Conservation (phyloP, 1,284 basidiomycete species). For the Ganoderma boninense region DNA sequence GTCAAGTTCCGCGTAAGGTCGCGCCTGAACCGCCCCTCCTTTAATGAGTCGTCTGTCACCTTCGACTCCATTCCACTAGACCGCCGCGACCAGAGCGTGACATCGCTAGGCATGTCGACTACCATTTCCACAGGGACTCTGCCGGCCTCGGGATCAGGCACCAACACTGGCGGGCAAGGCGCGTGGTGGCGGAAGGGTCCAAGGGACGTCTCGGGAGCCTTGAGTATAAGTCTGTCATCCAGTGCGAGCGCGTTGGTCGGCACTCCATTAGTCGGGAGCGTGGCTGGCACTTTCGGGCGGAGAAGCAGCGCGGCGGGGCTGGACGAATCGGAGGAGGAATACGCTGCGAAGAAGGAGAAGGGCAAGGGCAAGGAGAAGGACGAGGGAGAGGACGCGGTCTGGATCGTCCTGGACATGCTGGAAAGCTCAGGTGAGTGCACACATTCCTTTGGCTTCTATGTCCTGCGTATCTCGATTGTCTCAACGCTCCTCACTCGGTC, state of each 20-base stretch:
- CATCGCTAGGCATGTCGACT: neutral
- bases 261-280: conserved; percentile 2
- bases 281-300: conserved; percentile 22
- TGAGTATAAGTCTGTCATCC: conserved; percentile 26
- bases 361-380: conserved; percentile 19
- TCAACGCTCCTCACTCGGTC: conserved; percentile 7
- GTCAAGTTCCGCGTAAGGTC: conserved; percentile 20
- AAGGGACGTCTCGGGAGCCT: conserved; percentile 28
- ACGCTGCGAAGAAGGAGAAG: conserved; percentile 1
- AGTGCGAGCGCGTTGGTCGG: conserved; percentile 31
- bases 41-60: conserved; percentile 11
- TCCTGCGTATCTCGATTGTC: neutral
- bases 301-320: conserved; percentile 27
- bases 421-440: conserved; percentile 55
- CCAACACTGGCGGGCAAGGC: conserved; percentile 13
- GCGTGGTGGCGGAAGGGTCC: conserved; percentile 39
- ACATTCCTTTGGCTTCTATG: neutral
- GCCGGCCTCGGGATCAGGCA: neutral
- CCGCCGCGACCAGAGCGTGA: neutral
- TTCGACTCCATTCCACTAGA: conserved; percentile 12
- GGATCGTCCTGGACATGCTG: conserved; percentile 67
- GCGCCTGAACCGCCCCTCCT: conserved; percentile 19
- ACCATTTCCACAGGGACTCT: neutral
- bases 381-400: conserved; percentile 48
- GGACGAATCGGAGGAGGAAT: conserved; percentile 20